phyloP scores from a whole-genome alignment of 176 grass and related monocot species.

The Cenchrus fungigraminus region DNA sequence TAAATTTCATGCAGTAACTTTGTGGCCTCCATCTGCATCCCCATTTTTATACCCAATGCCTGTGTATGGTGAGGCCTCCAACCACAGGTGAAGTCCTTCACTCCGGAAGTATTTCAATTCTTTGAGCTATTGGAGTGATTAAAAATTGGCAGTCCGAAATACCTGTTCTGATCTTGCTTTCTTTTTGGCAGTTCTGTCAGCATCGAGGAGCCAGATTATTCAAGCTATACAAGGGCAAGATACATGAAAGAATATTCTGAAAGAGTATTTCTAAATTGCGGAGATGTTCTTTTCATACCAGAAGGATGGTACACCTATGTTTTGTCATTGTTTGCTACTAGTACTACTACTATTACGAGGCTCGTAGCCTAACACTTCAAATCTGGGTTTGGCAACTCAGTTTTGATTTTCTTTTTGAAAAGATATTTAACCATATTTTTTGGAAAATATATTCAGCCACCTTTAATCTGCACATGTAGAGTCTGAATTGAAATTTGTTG shows the following conservation, averaged over 20 bases:
- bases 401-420: neutral
- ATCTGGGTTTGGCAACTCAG: constrained; percentile 11
- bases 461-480: neutral
- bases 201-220: constrained; percentile 78
- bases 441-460: neutral
- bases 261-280: constrained; percentile 66
- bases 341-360: neutral
- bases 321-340: neutral
- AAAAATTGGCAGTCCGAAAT: constrained; percentile 15
- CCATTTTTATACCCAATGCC: constrained; percentile 86
- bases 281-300: constrained; percentile 93
- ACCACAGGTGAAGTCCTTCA: constrained; percentile 76
- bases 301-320: constrained; percentile 88
- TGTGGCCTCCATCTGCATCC: constrained; percentile 88
- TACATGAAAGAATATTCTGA: constrained; percentile 72
- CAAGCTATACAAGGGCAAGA: constrained; percentile 69
- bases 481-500: neutral
- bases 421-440: constrained; percentile 3
- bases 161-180: constrained; percentile 16
- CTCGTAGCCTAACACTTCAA: neutral
- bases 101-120: constrained; percentile 24
- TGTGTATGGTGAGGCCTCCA: constrained; percentile 95
- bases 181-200: constrained; percentile 63
- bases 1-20: constrained; percentile 57
- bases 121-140: constrained; percentile 6